Percentiles rank a stretch among this genome's conserved stretches.
These are phyloP conservation scores for Paramecium pentaurelia DNA, from an alignment of 73 alveolate genomes.

Conservation along the genomic window DNA sequence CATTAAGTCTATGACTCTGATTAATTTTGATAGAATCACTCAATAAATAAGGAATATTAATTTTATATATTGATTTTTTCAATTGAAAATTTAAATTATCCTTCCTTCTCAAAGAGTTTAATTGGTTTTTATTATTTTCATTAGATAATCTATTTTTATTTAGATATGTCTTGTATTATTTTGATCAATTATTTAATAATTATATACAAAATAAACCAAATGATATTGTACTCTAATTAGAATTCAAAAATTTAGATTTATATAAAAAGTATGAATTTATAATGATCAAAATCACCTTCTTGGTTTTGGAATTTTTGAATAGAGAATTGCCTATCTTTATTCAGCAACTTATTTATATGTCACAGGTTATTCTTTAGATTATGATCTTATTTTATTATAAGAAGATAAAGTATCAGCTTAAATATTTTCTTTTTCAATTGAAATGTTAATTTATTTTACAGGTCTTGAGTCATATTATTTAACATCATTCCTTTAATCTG, in stretches of 20 bases:
- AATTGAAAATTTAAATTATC: too few species aligned
- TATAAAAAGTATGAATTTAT: neutral
- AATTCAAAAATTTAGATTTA: too few species aligned
- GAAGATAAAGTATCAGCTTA: neutral
- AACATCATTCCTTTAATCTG: neutral
- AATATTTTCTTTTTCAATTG: conserved; percentile 23
- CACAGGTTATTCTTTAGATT: neutral
- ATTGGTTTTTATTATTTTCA: too few species aligned
- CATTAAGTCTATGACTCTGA: neutral
- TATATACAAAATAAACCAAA: neutral
- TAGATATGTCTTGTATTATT: too few species aligned
- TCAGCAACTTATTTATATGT: conserved; percentile 36
- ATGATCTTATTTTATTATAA: neutral
- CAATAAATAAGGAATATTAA: neutral
- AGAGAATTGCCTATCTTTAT: neutral
- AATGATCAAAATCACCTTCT: neutral
- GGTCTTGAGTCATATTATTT: conserved; percentile 24
- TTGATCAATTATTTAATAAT: too few species aligned
- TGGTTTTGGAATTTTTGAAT: neutral
- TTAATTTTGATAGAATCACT: neutral
- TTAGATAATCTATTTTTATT: too few species aligned
- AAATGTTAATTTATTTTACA: conserved; percentile 1
- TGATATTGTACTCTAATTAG: too few species aligned
- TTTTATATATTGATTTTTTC: too few species aligned
- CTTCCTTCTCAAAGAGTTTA: too few species aligned